These are phyloP conservation scores for Aphanomyces stellatus DNA, from an alignment of 352 stramenopile species.

Conservation along the genomic window DNA sequence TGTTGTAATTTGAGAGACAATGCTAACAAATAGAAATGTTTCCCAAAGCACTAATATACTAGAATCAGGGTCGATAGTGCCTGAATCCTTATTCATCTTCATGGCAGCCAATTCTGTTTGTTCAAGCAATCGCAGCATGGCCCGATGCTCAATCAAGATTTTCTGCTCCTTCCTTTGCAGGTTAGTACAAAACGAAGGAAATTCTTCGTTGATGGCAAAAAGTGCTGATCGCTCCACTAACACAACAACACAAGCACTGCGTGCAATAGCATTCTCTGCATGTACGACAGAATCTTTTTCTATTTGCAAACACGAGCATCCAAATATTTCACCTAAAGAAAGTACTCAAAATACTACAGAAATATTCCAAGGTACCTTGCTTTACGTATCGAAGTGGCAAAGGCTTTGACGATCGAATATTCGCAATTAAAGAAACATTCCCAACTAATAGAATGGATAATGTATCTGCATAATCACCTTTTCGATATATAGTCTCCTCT, in stretches of 20 bases:
- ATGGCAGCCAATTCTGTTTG: neutral
- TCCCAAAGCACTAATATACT: conserved; percentile 17
- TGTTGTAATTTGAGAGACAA: conserved; percentile 12
- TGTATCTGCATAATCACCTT: conserved; percentile 10
- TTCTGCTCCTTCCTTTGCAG: neutral
- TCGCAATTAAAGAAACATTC: neutral
- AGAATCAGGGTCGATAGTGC: conserved; percentile 11
- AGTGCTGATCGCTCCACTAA: conserved; percentile 3
- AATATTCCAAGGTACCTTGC: neutral
- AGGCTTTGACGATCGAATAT: neutral
- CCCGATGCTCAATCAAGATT: neutral
- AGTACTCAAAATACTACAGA: neutral
- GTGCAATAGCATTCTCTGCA: neutral
- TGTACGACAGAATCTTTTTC: conserved; percentile 13
- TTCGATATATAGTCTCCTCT: conserved; percentile 14
- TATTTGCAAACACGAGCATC: neutral
- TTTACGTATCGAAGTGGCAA: neutral
- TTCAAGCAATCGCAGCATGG: neutral
- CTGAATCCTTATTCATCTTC: neutral
- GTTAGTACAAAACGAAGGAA: neutral
- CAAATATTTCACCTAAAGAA: conserved; percentile 15
- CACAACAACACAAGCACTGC: conserved; percentile 12
- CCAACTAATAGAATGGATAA: conserved; percentile 7
- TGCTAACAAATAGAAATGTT: conserved; percentile 17
- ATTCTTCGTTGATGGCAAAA: neutral